Evolutionary conservation across 768 basidiomycete species (phyloP).

Genomic region (Hericium alpestre): DNA sequence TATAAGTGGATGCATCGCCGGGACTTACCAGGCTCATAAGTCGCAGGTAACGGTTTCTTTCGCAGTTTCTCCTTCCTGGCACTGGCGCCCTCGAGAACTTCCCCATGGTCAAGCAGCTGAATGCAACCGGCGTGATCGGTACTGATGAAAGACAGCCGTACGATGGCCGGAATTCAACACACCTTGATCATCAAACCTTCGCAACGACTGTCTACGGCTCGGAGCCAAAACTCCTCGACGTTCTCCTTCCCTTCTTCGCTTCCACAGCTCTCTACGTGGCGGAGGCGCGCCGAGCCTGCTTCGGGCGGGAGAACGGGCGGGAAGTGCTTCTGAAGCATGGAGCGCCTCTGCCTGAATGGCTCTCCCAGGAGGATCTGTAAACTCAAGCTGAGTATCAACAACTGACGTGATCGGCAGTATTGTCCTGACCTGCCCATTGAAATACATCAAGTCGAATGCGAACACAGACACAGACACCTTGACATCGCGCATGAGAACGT

Average conservation of each 20-base stretch:
- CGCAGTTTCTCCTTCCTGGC: slow-evolving; percentile 29
- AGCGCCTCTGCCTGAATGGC: slow-evolving; percentile 62
- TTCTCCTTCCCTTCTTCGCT: slow-evolving; percentile 50
- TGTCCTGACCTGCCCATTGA: slow-evolving; percentile 60
- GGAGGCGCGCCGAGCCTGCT: slow-evolving; percentile 44
- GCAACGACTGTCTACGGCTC: slow-evolving; percentile 63
- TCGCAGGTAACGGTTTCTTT: slow-evolving; percentile 66
- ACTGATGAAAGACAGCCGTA: slow-evolving; percentile 6
- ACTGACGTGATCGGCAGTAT: slow-evolving; percentile 3
- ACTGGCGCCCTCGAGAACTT: slow-evolving; percentile 23
- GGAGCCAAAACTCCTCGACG: slow-evolving; percentile 68
- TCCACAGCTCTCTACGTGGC: slow-evolving; percentile 65
- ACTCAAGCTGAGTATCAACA: slow-evolving; percentile 4
- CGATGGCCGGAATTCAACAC: slow-evolving; percentile 9
- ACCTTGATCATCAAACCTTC: slow-evolving; percentile 96
- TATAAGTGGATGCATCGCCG: slow-evolving; percentile 3
- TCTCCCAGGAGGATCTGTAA: slow-evolving; percentile 53
- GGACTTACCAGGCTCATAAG: slow-evolving; percentile 64
- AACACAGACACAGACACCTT: slow-evolving; percentile 75
- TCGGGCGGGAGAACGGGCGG: slow-evolving; percentile 37
- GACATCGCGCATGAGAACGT: slow-evolving; percentile 65
- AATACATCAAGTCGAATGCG: slow-evolving; percentile 82
- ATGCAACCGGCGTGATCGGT: neutral
- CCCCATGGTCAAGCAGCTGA: slow-evolving; percentile 57
- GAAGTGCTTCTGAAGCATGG: slow-evolving; percentile 54